Conservation (phyloP, 345 rosid species). For the Iberis pinnata region DNA sequence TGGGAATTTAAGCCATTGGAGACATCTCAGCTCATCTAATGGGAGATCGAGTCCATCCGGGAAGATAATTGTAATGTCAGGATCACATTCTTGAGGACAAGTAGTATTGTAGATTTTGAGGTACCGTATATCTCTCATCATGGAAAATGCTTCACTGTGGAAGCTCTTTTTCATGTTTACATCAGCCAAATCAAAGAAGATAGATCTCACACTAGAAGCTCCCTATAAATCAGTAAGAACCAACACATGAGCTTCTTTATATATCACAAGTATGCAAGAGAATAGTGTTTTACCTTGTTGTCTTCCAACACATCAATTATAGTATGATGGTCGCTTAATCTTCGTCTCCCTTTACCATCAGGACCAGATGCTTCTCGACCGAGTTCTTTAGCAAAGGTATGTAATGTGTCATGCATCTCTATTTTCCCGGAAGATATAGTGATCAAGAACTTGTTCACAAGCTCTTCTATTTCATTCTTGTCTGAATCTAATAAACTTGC, state of each 20-base stretch:
- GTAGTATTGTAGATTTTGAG: slow-evolving; percentile 24
- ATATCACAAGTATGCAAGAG: neutral
- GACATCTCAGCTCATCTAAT: slow-evolving; percentile 15
- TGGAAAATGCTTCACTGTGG: slow-evolving; percentile 6
- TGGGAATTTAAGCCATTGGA: slow-evolving; percentile 27
- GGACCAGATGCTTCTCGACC: slow-evolving; percentile 15
- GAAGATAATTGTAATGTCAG: slow-evolving; percentile 1
- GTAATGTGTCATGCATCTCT: slow-evolving; percentile 33
- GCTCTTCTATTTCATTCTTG: neutral
- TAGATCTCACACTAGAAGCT: slow-evolving; percentile 19
- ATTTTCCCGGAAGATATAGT: neutral
- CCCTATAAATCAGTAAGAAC: slow-evolving; percentile 19
- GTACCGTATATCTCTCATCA: slow-evolving; percentile 20
- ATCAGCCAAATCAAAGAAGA: slow-evolving; percentile 20
- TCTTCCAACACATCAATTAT: neutral
- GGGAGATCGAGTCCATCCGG: slow-evolving; percentile 14
- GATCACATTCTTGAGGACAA: slow-evolving; percentile 15
- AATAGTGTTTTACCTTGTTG: slow-evolving; percentile 1
- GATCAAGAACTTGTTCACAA: slow-evolving; percentile 30
- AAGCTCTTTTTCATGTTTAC: slow-evolving; percentile 8
- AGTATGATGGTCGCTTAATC: slow-evolving; percentile 11
- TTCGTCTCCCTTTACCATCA: slow-evolving; percentile 10
- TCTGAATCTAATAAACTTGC: slow-evolving; percentile 17
- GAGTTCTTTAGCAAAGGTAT: slow-evolving; percentile 20
- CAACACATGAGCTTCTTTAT: neutral